Evolutionary conservation across 1,139 yeast species (phyloP), one percentile per base, ranked within the genome.

Genomic region (Sugiyamaella paludigena): DNA sequence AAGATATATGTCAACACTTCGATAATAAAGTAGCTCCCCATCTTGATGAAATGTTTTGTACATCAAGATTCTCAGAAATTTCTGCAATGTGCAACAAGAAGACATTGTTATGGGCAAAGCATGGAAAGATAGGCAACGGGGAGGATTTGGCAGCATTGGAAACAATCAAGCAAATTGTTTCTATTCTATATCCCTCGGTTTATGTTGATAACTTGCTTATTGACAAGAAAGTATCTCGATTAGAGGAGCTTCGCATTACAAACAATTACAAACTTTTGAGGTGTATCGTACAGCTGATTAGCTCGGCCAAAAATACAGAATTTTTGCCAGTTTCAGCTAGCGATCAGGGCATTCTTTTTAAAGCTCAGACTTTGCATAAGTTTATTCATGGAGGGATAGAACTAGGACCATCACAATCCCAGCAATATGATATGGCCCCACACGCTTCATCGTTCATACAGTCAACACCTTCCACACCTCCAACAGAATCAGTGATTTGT

Each of bases 191-290:
- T 36, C 59, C 63, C 4, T 51, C 56, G 24, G 41, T 56, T 36
- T 51, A 52, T 19, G 54, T 62, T 13, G 61, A 55, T 15, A 51
- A 52, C 7, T 55, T 68, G 15, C 54, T 60, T 19, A 55, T 63
- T 32, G 69, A 64, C 36, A 48, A 56, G 11, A 58, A 55, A 26
- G 60, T 56, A 11, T 54, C 58, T n/a, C 59, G 60, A 40, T 59
- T 67, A 34, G 72, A 68, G 49, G 69, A 68, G 54, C 59, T 68
- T 42, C 60, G 69, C 26, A 63, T 64, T 7, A 61, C 69, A 9
- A 63, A 58, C 41, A 68, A 67, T 49, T 68, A 67, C 55, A 58
- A 58, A 44, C 57, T 66, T 30, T 45, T 68, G 40, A 54, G 72
- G 4, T 60, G 64, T 13, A 48, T 65, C 16, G 59, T 74, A 8